Base-by-base conservation (phyloP, 768 basidiomycete species). In the Boletus subcaerulescens region DNA sequence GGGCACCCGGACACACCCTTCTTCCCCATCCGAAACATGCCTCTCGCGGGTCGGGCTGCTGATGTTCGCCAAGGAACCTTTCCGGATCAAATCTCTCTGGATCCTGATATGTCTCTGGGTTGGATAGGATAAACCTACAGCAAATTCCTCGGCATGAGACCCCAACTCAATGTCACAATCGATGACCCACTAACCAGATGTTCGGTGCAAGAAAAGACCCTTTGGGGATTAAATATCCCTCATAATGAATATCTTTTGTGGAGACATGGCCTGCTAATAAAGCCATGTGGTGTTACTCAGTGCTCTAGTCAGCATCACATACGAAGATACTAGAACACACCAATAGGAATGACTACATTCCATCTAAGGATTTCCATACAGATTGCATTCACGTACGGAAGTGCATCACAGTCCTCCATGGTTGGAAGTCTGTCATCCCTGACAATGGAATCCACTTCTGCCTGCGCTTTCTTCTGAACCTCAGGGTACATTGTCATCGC, bases 331-430 rank as follows among this genome's bases (percentile, higher is more conserved):
- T 33, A 15, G 29, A 7, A 43, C 50, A 9, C 45, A 61, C 60
- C 29, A 7, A 59, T 1, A 3, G 58, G 50, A 4, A 5, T 3
- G 17, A 53, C 36, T 1, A 44, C 31, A 12, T 59, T 20, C 54
- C 57, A 59, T 14, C 54, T n/a, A 9, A 60, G 53, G 12, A 60
- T 29, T 32, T 64, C 62, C 8, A 11, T 52, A n/a, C 63, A 51
- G 38, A 39, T 15, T 3, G 38, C 38, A 2, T n/a, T 39, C n/a
- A 39, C 38, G 38, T 39, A 39, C 15, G 56, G 59, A 20, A 61
- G 49, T 1, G 31, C 36, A 17, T 56, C 53, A 8, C 52, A 52
- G 32, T 64, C 56, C 4, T 43, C 4, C 1, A 64, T 22, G 0
- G 44, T 56, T 8, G 50, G 63, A 13, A 61, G 56, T 41, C 56